Evolutionary conservation across 2,329 filamentous ascomycete species (phyloP), one percentile per base, ranked within the genome.

Genomic region (Cyphellophora attinorum): DNA sequence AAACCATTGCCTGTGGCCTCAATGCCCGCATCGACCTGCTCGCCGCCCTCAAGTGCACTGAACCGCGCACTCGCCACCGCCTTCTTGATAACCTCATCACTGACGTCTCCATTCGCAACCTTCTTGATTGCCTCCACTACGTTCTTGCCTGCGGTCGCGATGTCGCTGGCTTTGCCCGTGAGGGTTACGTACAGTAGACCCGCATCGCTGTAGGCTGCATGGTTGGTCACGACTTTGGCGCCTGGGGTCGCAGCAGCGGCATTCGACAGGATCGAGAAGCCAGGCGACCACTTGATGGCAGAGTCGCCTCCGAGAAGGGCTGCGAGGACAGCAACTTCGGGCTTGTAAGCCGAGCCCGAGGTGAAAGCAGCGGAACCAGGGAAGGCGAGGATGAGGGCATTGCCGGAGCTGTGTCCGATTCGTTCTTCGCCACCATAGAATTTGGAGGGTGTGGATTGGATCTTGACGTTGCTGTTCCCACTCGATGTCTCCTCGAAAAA

Each of bases 361-460:
- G 76, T 79, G 53, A 74, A 74, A 23, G 80, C 78, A 63, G 85
- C 82, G 44, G 85, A 86, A 41, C 89, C 88, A 38, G 86, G 83
- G 81, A 98, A 96, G 44, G 78, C 91, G 56, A 98, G 76, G 49
- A 94, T 83, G 51, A 94, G 60, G 28, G 86, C 74, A 66, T 93
- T 95, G 49, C 84, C 81, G 46, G 70, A 68, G 40, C 69, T 70
- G 61, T 85, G 82, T 45, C 82, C 71, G 49, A 83, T 82, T 51
- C 91, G 85, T 69, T 93, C 85, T 72, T 98, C 86, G 56, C 91
- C 93, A 60, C 91, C 91, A 56, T 77, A 83, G 77, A 96, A 98
- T 65, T 88, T 91, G 58, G 77, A 74, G 45, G 81, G 69, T 48
- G 75, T 62, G 42, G 68, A 65, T 57, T 76, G 72, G 45, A 81